A percentile compares a stretch with the other conserved stretches of the same genome.
Conservation (phyloP, 106 monocot genomes). For the Dendrobium huoshanense region DNA sequence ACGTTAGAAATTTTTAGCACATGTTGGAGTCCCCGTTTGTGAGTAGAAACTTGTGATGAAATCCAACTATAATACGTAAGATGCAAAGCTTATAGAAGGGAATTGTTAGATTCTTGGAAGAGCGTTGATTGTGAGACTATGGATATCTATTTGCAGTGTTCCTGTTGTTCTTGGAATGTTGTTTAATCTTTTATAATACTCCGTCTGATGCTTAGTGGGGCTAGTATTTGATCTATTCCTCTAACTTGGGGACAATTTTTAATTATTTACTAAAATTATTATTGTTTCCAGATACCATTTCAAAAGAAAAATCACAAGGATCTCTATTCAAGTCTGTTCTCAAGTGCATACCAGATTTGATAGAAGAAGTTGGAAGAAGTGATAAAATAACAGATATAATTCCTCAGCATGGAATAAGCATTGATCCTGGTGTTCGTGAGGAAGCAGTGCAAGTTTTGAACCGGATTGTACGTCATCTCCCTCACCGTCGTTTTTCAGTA, state of each 20-base stretch:
- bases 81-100: neutral
- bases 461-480: slow-evolving; percentile 77
- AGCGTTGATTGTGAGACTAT: neutral
- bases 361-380: slow-evolving; percentile 89
- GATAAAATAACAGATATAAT: slow-evolving; percentile 98
- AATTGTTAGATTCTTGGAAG: neutral
- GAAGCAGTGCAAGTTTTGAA: slow-evolving; percentile 95
- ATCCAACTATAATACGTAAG: neutral
- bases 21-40: neutral
- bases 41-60: neutral
- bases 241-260: neutral
- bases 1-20: neutral
- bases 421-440: slow-evolving; percentile 98
- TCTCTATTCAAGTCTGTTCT: slow-evolving; percentile 89
- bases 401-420: slow-evolving; percentile 98
- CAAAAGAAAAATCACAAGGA: slow-evolving; percentile 93
- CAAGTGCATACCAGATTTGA: slow-evolving; percentile 94
- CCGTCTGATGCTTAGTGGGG: neutral
- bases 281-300: slow-evolving; percentile 50
- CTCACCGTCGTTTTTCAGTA: slow-evolving; percentile 89
- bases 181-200: neutral
- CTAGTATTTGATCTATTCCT: neutral
- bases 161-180: neutral
- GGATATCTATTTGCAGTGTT: neutral
- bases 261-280: neutral